Evolutionary conservation across 2,329 filamentous ascomycete genomes (phyloP).

Genomic region (Claviceps sp.): DNA sequence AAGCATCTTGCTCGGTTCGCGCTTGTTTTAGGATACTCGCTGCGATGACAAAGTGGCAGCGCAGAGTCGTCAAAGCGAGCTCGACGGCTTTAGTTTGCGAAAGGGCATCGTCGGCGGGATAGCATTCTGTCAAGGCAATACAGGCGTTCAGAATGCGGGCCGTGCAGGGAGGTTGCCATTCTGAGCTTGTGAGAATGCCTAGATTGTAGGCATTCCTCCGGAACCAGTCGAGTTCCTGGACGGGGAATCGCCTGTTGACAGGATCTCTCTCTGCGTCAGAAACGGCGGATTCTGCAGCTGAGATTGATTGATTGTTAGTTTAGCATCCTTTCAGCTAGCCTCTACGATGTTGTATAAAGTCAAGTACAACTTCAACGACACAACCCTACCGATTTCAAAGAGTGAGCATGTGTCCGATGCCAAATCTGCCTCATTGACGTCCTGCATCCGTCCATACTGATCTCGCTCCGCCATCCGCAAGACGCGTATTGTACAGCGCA

Average conservation of each 20-base stretch:
- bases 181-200: constrained; percentile 45
- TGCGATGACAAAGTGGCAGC: constrained; percentile 57
- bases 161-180: constrained; percentile 39
- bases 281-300: constrained; percentile 17
- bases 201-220: constrained; percentile 71
- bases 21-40: constrained; percentile 17
- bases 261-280: constrained; percentile 23
- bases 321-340: too few relatives aligned
- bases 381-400: constrained; percentile 29
- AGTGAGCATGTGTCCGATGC: constrained; percentile 39
- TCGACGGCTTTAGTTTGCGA: neutral
- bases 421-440: constrained; percentile 5
- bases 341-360: neutral
- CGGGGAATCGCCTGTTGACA: constrained; percentile 39
- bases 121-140: constrained; percentile 35
- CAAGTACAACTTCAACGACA: too few relatives aligned
- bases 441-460: constrained; percentile 9
- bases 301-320: constrained; percentile 3
- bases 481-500: constrained; percentile 40
- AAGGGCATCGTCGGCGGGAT: constrained; percentile 26
- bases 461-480: constrained; percentile 29
- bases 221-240: constrained; percentile 69
- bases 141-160: constrained; percentile 43
- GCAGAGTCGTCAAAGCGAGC: constrained; percentile 35
- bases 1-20: constrained; percentile 11